These are phyloP conservation scores for Hypocreales sp. DNA, from an alignment of 2,329 filamentous ascomycete species.

Conservation along the genomic window DNA sequence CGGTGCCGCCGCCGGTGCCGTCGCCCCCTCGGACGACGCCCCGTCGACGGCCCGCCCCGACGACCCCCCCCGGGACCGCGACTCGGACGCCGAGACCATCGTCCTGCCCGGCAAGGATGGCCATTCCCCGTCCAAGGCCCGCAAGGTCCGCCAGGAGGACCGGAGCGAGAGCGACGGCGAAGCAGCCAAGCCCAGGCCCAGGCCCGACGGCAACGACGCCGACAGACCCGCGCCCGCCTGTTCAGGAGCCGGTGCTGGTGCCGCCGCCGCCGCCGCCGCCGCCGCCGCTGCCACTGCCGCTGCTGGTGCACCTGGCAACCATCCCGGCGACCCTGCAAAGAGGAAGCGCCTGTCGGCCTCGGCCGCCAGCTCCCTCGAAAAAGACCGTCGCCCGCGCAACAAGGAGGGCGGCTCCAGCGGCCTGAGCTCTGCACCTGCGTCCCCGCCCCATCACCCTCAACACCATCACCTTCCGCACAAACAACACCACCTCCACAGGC, in stretches of 20 bases:
- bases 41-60: constrained; percentile 14
- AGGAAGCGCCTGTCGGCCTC: constrained; percentile 30
- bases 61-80: constrained; percentile 35
- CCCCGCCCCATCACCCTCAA: constrained; percentile 13
- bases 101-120: constrained; percentile 51
- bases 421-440: constrained; percentile 42
- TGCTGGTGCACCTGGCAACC: constrained; percentile 14
- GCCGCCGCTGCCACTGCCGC: constrained; percentile 8
- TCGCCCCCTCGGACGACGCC: no score
- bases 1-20: no score
- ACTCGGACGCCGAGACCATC: constrained; percentile 59
- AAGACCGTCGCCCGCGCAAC: constrained; percentile 20
- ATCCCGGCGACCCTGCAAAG: constrained; percentile 20
- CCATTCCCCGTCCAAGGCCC: constrained; percentile 45
- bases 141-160: constrained; percentile 51
- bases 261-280: constrained; percentile 1
- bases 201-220: constrained; percentile 15
- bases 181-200: constrained; percentile 15
- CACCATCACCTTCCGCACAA: background rate
- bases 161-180: constrained; percentile 39
- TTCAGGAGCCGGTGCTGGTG: no score
- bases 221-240: constrained; percentile 16
- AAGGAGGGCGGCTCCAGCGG: constrained; percentile 38
- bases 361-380: constrained; percentile 17
- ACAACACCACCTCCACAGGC: constrained; percentile 11